Base-by-base conservation (phyloP, 2,329 filamentous ascomycete species). In the Pseudopyricularia cyperi region DNA sequence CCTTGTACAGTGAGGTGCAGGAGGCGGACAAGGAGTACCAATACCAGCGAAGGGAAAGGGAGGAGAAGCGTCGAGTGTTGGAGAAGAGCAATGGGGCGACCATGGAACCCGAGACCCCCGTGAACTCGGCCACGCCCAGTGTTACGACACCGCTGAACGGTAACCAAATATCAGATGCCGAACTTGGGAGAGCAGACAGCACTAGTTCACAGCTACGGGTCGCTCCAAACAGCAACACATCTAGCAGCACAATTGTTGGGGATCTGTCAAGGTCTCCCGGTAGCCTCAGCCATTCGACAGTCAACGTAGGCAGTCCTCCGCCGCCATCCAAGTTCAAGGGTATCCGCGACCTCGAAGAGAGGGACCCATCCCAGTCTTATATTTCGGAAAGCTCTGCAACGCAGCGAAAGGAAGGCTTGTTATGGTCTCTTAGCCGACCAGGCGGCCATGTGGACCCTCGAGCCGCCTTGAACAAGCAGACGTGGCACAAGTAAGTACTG, bases 1-100 rank as follows among this genome's bases (percentile, higher is more conserved):
- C 91, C 2, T 71, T 98, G 32, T 87, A 86, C 37, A 79, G 79
- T 51, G 91, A 97, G 65, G 93, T 98, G n/a, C 82, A 82, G 56
- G 85, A 93, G 60, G 89, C 89, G 24, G 90, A 97, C 65, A 96
- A 97, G 66, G 91, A 97, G 62, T 98, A 93, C 63, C 89, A 96
- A 62, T 88, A 97, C 54, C 89, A 95, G 63, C 78, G 90, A 51
- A 88, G 88, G n/a, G 93, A 97, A 64, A 79, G 93, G 39, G 93
- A 98, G 65, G 93, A 97, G 67, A 96, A 97, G 70, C 79, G 94
- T 53, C 79, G 93, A 52, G 79, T 86, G 17, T 71, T 98, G 12
- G 93, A 98, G 67, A 96, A 93, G 71, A 91, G 83, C 65, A 90
- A 85, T 55, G 82, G 82, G 52, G 72, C 77, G 8, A 87, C 86